Evolutionary conservation across 2,329 filamentous ascomycete genomes (phyloP), one percentile per base, ranked within the genome.

Genomic region (Phyllachora maydis): DNA sequence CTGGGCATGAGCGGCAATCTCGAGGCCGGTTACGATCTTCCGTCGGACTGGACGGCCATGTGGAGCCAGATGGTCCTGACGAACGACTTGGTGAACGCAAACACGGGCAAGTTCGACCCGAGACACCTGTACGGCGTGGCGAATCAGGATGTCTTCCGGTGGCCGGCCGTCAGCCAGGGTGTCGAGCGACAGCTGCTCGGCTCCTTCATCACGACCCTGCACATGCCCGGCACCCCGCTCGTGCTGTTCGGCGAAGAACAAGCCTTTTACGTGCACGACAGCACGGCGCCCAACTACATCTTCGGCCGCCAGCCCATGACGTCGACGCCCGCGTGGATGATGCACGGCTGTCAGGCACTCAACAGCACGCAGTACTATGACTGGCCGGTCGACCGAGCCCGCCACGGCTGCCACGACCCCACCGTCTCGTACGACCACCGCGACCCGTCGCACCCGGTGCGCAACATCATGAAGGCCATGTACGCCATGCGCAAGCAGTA

Each of bases 141-240:
- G 3, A 71, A 70, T 34, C 66, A 72, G 43, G 66, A 72, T 36
- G 62, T 71, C 3, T 65, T 72, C 33, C 52, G 65, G 12, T 72
- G 66, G 66, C 65, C 65, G 3, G 52, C 61, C 5, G 48, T 72
- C 17, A 45, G 52, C 20, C 52, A 60, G 28, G 66, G 66, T 3
- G 55, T 57, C 0, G 52, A 68, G 33, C 52, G 60, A 19, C 56
- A 62, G 36, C 43, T 69, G 3, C 42, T 71, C 1, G 66, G 50
- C 3, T 48, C 59, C 15, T 70, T 66, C 33, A 54, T 72, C 23
- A 62, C 58, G 2, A 64, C 61, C 2, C 37, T 71, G 19, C 46
- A 65, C 23, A 49, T 71, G 36, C 66, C 66, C 1, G 66, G 66
- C 4, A 64, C 67, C 12, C 64, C 66, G 1, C 38, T 67, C 15